Conservation (phyloP, 495 filamentous ascomycete genomes). For the Penicillium nucicola region DNA sequence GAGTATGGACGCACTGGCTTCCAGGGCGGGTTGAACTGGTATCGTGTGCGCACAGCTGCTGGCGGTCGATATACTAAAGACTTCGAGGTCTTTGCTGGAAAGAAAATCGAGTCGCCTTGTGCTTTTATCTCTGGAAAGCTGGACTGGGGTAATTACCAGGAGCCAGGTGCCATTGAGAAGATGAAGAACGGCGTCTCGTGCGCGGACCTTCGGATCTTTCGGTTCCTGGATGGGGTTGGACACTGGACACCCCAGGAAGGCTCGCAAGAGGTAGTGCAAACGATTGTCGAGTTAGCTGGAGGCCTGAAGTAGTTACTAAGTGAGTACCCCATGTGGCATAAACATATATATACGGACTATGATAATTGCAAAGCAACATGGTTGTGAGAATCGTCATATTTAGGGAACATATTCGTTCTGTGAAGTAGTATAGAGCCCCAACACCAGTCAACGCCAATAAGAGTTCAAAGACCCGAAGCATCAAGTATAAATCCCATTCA, state of each 20-base stretch:
- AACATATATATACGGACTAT: neutral
- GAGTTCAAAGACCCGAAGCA: neutral
- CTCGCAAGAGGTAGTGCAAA: slow-evolving; percentile 50
- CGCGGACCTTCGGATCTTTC: slow-evolving; percentile 48
- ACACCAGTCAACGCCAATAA: slow-evolving; percentile 2
- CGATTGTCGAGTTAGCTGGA: slow-evolving; percentile 42
- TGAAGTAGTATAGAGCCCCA: neutral
- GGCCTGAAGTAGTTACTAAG: slow-evolving; percentile 1
- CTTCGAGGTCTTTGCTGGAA: slow-evolving; percentile 56
- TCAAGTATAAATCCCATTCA: slow-evolving; percentile 1
- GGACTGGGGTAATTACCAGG: slow-evolving; percentile 69
- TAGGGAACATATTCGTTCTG: neutral
- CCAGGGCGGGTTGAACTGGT: slow-evolving; percentile 71
- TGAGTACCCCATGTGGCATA: neutral
- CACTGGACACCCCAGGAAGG: slow-evolving; percentile 70
- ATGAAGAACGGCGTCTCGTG: slow-evolving; percentile 45
- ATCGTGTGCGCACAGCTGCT: slow-evolving; percentile 54
- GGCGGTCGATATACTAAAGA: slow-evolving; percentile 42
- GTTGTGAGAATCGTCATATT: neutral
- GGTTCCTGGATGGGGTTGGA: slow-evolving; percentile 55
- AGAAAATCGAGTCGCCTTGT: slow-evolving; percentile 60
- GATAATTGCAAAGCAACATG: neutral
- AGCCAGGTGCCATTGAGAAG: slow-evolving; percentile 58
- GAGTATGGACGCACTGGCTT: slow-evolving; percentile 67
- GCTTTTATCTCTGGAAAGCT: slow-evolving; percentile 56